A percentile compares a stretch with the other conserved stretches of the same genome.
phyloP scores from a whole-genome alignment of 768 basidiomycete genomes.

The Boletus vermiculosoides region DNA sequence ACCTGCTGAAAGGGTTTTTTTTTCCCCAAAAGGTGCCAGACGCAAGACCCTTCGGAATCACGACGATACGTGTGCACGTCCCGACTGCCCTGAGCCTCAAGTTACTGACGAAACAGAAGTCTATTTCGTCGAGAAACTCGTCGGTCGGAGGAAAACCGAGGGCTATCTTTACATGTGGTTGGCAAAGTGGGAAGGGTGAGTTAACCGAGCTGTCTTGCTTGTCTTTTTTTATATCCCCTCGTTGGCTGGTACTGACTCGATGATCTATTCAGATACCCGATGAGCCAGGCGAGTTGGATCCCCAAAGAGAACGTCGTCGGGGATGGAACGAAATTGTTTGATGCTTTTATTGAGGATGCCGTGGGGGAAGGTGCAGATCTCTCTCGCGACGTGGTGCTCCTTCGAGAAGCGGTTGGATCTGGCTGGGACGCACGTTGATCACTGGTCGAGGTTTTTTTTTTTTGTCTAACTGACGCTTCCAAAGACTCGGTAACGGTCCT shows the following conservation, averaged over 20 bases:
- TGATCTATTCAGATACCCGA: slow-evolving; percentile 21
- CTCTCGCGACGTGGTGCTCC: slow-evolving; percentile 13
- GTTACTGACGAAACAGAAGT: slow-evolving; percentile 5
- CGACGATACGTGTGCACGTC: slow-evolving; percentile 22
- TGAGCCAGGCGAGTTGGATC: slow-evolving; percentile 31
- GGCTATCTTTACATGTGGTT: slow-evolving; percentile 24
- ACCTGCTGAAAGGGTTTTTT: neutral
- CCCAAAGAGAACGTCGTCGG: slow-evolving; percentile 29
- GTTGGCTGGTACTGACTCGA: neutral
- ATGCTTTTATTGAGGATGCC: slow-evolving; percentile 20
- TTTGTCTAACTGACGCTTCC: neutral
- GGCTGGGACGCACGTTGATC: slow-evolving; percentile 12
- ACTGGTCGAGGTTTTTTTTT: neutral
- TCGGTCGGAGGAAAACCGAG: slow-evolving; percentile 25
- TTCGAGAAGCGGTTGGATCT: slow-evolving; percentile 22
- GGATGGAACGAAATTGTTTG: slow-evolving; percentile 14
- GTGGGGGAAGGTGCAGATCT: slow-evolving; percentile 20
- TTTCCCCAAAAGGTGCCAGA: slow-evolving; percentile 13
- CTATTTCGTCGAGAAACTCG: slow-evolving; percentile 29
- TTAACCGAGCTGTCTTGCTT: neutral
- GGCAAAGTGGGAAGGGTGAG: slow-evolving; percentile 36
- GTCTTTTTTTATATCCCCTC: neutral
- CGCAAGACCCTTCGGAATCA: slow-evolving; percentile 10
- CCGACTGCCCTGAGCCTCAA: slow-evolving; percentile 23
- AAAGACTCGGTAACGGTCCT: neutral